Evolutionary conservation across 2,329 filamentous ascomycete genomes (phyloP).

Genomic region (Didymella segeticola): DNA sequence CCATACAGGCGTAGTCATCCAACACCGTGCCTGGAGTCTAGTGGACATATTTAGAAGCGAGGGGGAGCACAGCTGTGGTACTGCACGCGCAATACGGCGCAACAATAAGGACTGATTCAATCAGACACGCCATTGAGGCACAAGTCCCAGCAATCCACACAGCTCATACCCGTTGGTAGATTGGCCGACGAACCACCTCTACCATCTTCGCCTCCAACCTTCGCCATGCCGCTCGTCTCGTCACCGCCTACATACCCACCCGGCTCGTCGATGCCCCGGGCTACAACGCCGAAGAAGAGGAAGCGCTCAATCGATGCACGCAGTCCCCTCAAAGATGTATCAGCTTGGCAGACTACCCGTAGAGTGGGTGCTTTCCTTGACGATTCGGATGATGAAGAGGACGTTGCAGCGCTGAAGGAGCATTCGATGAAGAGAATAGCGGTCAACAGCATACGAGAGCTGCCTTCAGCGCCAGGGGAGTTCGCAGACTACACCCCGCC

Average conservation of each 20-base stretch:
- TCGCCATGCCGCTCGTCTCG: slow-evolving; percentile 68
- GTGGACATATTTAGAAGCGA: slow-evolving; percentile 59
- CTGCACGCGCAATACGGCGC: slow-evolving; percentile 9
- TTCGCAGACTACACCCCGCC: slow-evolving; percentile 42
- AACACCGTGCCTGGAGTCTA: slow-evolving; percentile 58
- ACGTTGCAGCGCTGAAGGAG: slow-evolving; percentile 48
- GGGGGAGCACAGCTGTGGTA: slow-evolving; percentile 50
- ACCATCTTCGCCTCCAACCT: slow-evolving; percentile 56
- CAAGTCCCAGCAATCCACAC: slow-evolving; percentile 14
- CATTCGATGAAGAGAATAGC: slow-evolving; percentile 47
- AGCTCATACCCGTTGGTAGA: slow-evolving; percentile 20
- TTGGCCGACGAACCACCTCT: slow-evolving; percentile 19
- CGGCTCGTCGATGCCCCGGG: slow-evolving; percentile 54
- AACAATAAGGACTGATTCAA: slow-evolving; percentile 26
- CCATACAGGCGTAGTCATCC: slow-evolving; percentile 56
- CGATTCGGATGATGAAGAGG: slow-evolving; percentile 52
- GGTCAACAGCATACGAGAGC: slow-evolving; percentile 36
- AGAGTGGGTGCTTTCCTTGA: slow-evolving; percentile 48
- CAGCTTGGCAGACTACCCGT: slow-evolving; percentile 44
- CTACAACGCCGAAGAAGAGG: slow-evolving; percentile 48
- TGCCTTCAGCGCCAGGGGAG: slow-evolving; percentile 32
- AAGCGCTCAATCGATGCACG: slow-evolving; percentile 40
- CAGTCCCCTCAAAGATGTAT: slow-evolving; percentile 44
- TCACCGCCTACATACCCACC: slow-evolving; percentile 65
- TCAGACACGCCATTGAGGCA: slow-evolving; percentile 45